phyloP scores from a whole-genome alignment of 805 yeast species.

The Yarrowia sp. region DNA sequence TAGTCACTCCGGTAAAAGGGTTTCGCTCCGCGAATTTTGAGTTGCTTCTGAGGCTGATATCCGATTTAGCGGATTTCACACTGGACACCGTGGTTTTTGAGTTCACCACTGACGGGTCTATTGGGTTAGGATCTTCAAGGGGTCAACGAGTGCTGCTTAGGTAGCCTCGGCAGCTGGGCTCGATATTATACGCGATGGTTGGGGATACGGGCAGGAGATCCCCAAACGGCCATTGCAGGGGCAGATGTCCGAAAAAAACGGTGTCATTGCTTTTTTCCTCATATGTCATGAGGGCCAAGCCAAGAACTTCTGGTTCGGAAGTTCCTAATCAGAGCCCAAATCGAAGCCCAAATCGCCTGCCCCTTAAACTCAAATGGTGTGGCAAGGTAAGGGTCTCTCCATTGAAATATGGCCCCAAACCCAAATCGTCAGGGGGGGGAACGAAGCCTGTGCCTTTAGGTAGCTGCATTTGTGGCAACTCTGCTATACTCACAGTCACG shows the following conservation, averaged over 20 bases:
- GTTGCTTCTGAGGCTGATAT: neutral
- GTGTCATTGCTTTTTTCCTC: neutral
- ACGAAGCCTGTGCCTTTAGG: neutral
- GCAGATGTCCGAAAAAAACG: neutral
- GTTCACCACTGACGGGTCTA: slow-evolving; percentile 11
- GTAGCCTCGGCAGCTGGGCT: neutral
- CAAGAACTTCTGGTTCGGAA: neutral
- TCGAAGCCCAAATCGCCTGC: neutral
- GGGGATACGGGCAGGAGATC: neutral
- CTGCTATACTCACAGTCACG: neutral
- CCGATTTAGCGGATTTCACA: slow-evolving; percentile 21
- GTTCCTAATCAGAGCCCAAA: neutral
- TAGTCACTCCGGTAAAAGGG: slow-evolving; percentile 5
- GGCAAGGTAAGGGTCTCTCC: neutral
- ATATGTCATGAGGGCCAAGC: neutral
- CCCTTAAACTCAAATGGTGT: slow-evolving; percentile 14
- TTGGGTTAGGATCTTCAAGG: slow-evolving; percentile 24
- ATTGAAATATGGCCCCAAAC: neutral
- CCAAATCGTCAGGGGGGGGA: neutral
- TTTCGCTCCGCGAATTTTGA: neutral
- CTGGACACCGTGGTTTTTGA: neutral
- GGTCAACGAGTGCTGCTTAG: slow-evolving; percentile 13
- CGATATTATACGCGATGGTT: neutral
- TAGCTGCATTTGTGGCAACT: neutral
- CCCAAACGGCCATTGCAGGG: neutral